Base-by-base conservation (phyloP, 169 alveolate genomes). In the Eimeria acervulina region DNA sequence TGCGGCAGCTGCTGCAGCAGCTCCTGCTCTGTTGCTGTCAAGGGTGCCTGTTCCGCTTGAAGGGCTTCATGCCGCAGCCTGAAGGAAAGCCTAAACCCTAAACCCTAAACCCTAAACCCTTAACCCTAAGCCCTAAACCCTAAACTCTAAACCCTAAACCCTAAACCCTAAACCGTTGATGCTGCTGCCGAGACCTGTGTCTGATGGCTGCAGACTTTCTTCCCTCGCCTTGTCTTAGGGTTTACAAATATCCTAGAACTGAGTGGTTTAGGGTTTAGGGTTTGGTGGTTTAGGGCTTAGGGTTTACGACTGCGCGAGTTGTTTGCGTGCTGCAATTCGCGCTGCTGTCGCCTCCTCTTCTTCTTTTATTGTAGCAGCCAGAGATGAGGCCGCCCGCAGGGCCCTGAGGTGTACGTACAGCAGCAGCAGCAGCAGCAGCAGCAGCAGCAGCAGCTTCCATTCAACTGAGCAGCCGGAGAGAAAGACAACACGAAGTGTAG, bases 111-210 rank as follows among this genome's bases (percentile, higher is more conserved):
- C 55, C 55, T 47, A 47, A 47, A 47, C 55, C 55, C 55, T 47
- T 47, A 47, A 74, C 85, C 47, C 38, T 74, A 33, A 74, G 47
- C 85, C 85, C 85, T 74, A 17, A n/a, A 68, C 38, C 81, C 68
- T 55, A 68, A 68, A 13, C 81, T 26, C 81, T 68, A 68, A 55
- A 55, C 81, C 38, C 38, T 17, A 68, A 68, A 68, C 17, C 68
- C 68, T 55, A 55, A 55, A 55, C 68, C 68, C 68, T 55, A 55
- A 55, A 55, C n/a, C 13, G 68, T 13, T 21, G 68, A 15, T 21
- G 13, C n/a, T n/a, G n/a, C n/a, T n/a, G n/a, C n/a, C n/a, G n/a
- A n/a, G n/a, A n/a, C n/a, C n/a, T n/a, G n/a, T n/a, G n/a, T n/a
- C n/a, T n/a, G n/a, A n/a, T n/a, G n/a, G n/a, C n/a, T n/a, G n/a